Base-by-base conservation (phyloP, 2,329 filamentous ascomycete species). In the Verticillium nonalfalfae region DNA sequence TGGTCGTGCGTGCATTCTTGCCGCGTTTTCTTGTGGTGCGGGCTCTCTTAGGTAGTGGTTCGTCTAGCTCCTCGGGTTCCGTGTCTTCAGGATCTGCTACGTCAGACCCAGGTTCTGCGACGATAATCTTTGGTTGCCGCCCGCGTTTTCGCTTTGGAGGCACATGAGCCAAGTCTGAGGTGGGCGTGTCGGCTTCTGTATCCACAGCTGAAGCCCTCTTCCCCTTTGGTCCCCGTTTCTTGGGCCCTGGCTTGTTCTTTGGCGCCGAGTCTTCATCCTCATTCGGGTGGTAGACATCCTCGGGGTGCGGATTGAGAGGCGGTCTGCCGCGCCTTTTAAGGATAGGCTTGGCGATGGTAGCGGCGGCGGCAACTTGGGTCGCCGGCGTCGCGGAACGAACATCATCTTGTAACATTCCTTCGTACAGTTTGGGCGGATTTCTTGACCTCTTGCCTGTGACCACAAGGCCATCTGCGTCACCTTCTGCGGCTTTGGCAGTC, bases 401-500 rank as follows among this genome's bases (percentile, higher is more conserved):
- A 59, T 74, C 72, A 50, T 81, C 78, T 62, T 82, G 78, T 60
- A 78, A 76, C 38, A 81, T 78, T 40, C 81, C 80, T 55, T 83
- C 81, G 54, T 82, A 80, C 10, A 80, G 66, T 57, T 77, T 76
- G 2, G 82, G 79, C 1, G 81, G 78, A 67, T 81, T 84, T 59
- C 82, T 76, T n/a, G 76, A 74, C 34, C 84, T 76, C 68, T 85
- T 86, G 56, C 82, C 81, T 11, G 78, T 76, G 3, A 82, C 73
- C 31, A 81, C 76, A 11, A 59, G 45, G 7, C 54, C 54, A 1
- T 76, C 77, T 15, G 63, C 66, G 36, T 65, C 65, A 33, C 73
- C 74, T 67, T 86, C 84, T 11, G 81, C 80, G n/a, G 83, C 81
- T 71, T 85, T 85, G 63, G 80, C 81, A 3, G 83, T 86, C 66